Evolutionary conservation across 768 basidiomycete genomes (phyloP).

Genomic region (Collybia mongolica): DNA sequence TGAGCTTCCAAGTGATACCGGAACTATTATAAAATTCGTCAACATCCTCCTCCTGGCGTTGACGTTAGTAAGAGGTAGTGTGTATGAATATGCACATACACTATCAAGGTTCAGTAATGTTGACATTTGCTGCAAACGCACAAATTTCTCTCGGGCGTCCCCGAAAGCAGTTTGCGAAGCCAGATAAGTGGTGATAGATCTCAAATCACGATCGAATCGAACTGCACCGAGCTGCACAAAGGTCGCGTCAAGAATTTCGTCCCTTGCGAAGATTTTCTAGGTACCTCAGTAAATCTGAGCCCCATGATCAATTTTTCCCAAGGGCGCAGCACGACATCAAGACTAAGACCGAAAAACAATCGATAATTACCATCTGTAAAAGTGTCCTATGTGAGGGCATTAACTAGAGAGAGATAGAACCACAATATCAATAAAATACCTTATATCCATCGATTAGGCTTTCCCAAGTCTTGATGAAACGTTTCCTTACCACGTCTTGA

Average conservation of each 20-base stretch:
- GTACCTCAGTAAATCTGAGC: slow-evolving; percentile 85
- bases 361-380: slow-evolving; percentile 90
- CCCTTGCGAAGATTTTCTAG: too few species aligned
- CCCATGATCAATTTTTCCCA: slow-evolving; percentile 89
- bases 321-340: slow-evolving; percentile 88
- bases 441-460: slow-evolving; percentile 82
- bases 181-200: slow-evolving; percentile 80
- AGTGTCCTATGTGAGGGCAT: slow-evolving; percentile 52
- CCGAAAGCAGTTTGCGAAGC: slow-evolving; percentile 88
- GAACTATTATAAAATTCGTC: slow-evolving; percentile 94
- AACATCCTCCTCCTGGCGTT: slow-evolving; percentile 82
- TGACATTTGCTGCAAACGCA: slow-evolving; percentile 89
- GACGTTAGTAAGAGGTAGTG: neutral
- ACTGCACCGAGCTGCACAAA: slow-evolving; percentile 82
- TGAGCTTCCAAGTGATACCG: slow-evolving; percentile 87
- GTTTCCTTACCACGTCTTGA: slow-evolving; percentile 82
- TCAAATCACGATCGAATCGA: slow-evolving; percentile 90
- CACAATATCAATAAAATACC: slow-evolving; percentile 36
- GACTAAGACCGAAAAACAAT: slow-evolving; percentile 77
- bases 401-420: neutral
- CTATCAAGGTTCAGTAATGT: slow-evolving; percentile 87
- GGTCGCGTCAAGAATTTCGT: slow-evolving; percentile 1
- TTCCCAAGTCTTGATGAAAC: slow-evolving; percentile 91
- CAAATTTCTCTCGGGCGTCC: slow-evolving; percentile 89
- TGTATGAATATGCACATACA: slow-evolving; percentile 37